Evolutionary conservation across 768 basidiomycete genomes (phyloP).

Genomic region (Clitopilus passeckerianus): DNA sequence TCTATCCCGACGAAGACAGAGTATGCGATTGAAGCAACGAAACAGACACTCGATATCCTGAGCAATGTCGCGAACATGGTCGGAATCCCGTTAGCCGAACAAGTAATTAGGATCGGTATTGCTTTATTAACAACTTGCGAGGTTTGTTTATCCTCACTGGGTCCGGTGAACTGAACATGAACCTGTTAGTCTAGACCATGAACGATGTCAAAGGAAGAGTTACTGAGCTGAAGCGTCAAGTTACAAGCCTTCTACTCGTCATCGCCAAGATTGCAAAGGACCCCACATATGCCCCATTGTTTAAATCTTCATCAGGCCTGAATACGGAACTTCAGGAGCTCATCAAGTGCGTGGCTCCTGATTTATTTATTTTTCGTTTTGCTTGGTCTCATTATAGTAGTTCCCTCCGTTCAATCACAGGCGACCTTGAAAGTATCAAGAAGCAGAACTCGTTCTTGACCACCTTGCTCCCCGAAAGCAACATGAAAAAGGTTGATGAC

Average conservation of each 20-base stretch:
- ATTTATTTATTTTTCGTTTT: neutral
- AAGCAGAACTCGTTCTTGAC: neutral
- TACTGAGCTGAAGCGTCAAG: neutral
- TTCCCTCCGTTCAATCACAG: neutral
- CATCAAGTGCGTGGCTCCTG: neutral
- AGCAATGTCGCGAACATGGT: neutral
- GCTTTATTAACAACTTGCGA: neutral
- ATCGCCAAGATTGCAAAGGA: neutral
- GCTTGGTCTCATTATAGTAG: neutral
- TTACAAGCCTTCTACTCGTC: neutral
- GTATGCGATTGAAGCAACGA: too few relatives aligned
- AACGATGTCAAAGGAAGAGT: neutral
- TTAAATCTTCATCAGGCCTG: neutral
- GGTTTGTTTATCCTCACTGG: too few relatives aligned
- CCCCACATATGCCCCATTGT: neutral
- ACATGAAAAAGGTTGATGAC: neutral
- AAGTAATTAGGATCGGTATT: neutral
- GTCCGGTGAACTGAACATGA: too few relatives aligned
- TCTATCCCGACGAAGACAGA: too few relatives aligned
- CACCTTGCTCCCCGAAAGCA: neutral
- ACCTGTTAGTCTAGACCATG: neutral
- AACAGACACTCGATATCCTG: too few relatives aligned
- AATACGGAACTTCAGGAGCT: neutral
- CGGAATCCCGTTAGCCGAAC: neutral
- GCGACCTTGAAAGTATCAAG: neutral